Evolutionary conservation across 148 eudicot species (phyloP), one percentile per base, ranked within the genome.

Genomic region (Diospyros kaki): DNA sequence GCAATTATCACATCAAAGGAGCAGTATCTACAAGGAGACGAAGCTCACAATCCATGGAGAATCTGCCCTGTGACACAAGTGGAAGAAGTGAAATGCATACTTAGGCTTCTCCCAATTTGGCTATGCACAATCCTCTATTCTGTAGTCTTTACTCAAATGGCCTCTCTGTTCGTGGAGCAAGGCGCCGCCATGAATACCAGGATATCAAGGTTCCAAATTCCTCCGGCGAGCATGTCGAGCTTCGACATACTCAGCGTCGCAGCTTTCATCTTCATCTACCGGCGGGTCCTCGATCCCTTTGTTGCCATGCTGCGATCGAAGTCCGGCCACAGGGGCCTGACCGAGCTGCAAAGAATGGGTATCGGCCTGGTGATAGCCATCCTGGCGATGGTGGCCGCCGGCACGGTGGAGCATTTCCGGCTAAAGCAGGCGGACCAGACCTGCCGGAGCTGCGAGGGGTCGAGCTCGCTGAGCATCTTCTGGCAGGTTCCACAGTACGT

Each of bases 401-500:
- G 93, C 60, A 73, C 86, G 7, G 91, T 92, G 45, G 97, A 92
- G 76, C 72, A 79, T 46, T 87, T 87, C 18, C 76, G 97, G 75
- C 84, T 92, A 9, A 87, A 86, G 75, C 86, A 88, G 43, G 97
- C 89, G 10, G 64, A 46, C 7, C 83, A 87, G 63, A 91, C 88
- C 42, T 88, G 93, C 81, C 63, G 9, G 43, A 83, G 81, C 44
- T 90, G 97, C 56, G 78, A 79, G 46, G 87, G 85, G 4, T 84
- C 92, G 2, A 88, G 94, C 83, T 75, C 94, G 2, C 75, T 90
- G 13, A 93, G 91, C 79, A 86, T 90, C 14, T 89, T 93, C 76
- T 93, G 98, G 96, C 98, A 93, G 71, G 84, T 85, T 50, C 96
- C 98, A 7, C 98, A 93, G 73, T 93, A 89, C 62, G 87, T 84